Evolutionary conservation across 371 early-diverging fungal genomes (phyloP), one percentile per base, ranked within the genome.

Genomic region (Nematocida sp.): DNA sequence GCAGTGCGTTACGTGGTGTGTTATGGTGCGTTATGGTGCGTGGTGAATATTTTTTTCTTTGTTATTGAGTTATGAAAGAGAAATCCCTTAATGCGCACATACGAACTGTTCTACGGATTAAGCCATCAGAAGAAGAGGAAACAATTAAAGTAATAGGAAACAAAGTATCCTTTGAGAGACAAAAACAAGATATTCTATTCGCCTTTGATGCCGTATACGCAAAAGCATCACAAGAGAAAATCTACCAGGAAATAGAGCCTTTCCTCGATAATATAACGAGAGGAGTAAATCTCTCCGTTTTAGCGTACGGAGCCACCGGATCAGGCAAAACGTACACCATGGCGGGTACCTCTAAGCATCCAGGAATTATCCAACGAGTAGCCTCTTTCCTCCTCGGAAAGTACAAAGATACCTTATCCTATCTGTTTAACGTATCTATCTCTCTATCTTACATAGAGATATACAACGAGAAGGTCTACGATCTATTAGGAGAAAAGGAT

Each of bases 281-380:
- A 30, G 67, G 67, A 16, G 56, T 67, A 67, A 67, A 67, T 45
- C 55, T 57, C 1, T 88, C 88, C 1, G 84, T 89, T 48, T 87
- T 89, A 65, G 87, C 87, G 65, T 89, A 89, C 76, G 90, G 90
- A 1, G 87, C 87, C 47, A 89, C 88, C 0, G 89, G 88, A 0
- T 23, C 79, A n/a, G 89, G 89, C 9, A 89, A 89, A 65, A 89
- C 88, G 4, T 84, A 87, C 66, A 89, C 89, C 0, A 88, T 89
- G 81, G 33, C 71, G 18, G 80, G 87, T 83, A 81, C 87, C 86
- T 1, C 79, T 71, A 11, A 20, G 2, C 0, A 80, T 69, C 25
- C 47, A 53, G 16, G 81, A 1, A 66, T 89, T 5, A 86, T 89
- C 42, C 87, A 86, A 3, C 76, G 86, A 20, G 84, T 87, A 11